Evolutionary conservation across 306 rosid genomes (phyloP).

Genomic region (Prinsepia uniflora): DNA sequence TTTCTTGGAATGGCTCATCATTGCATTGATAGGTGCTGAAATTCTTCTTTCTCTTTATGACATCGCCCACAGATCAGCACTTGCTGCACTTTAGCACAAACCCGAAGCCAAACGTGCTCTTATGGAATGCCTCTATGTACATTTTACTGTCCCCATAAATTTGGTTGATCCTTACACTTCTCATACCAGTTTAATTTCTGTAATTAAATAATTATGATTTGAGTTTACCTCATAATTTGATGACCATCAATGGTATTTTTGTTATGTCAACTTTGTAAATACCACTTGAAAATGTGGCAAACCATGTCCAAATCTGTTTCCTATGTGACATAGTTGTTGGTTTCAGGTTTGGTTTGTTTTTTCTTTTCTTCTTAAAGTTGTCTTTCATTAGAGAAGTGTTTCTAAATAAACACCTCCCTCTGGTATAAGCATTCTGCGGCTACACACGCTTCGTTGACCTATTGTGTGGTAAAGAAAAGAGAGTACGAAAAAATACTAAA

Average conservation of each 20-base stretch:
- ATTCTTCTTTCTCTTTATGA: conserved; percentile 83
- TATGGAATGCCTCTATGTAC: not conserved
- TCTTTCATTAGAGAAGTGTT: no score
- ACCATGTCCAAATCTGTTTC: not conserved
- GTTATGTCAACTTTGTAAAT: not conserved
- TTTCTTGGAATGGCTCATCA: conserved; percentile 93
- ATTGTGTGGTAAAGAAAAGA: no score
- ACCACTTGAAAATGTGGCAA: not conserved
- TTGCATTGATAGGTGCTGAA: conserved; percentile 89
- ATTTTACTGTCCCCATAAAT: not conserved
- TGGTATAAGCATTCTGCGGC: no score
- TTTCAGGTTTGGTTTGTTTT: no score
- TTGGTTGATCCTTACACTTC: not conserved
- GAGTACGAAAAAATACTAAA: no score
- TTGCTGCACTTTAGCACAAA: conserved; percentile 43
- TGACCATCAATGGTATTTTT: not conserved
- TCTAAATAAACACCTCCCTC: no score
- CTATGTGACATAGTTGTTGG: not conserved
- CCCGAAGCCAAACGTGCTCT: conserved; percentile 1
- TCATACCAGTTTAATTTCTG: conserved; percentile 1
- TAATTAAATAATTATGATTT: not conserved
- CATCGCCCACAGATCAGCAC: conserved; percentile 67
- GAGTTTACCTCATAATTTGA: not conserved
- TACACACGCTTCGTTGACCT: no score
- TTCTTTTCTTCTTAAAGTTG: no score